A percentile compares a stretch with the other conserved stretches of the same genome.
Evolutionary conservation across 495 filamentous ascomycete species (phyloP).

Genomic region (Acidiella bohemica): DNA sequence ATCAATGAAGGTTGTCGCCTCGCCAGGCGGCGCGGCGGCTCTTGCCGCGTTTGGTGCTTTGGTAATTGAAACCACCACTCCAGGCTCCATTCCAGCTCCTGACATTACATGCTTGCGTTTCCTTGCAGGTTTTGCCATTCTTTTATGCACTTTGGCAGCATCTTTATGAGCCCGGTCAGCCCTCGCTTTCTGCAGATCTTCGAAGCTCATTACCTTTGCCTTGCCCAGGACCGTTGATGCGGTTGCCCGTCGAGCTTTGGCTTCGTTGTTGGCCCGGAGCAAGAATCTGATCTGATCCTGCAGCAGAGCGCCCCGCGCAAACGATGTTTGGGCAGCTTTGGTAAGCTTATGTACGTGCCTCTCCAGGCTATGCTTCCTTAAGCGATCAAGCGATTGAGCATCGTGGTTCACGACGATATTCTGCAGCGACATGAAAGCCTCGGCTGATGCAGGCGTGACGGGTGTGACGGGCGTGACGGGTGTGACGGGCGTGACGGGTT

Average conservation of each 20-base stretch:
- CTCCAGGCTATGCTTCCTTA: constrained; percentile 2
- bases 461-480: constrained; percentile 5
- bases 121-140: constrained; percentile 2
- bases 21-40: neutral
- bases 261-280: constrained; percentile 6
- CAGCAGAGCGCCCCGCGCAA: constrained; percentile 3
- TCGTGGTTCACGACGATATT: constrained; percentile 5
- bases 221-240: constrained; percentile 4
- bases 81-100: neutral
- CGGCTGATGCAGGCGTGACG: constrained; percentile 1
- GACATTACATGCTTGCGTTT: constrained; percentile 1
- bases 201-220: constrained; percentile 9
- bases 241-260: constrained; percentile 6
- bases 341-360: constrained; percentile 10
- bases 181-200: constrained; percentile 5
- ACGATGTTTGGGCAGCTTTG: constrained; percentile 11
- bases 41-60: neutral
- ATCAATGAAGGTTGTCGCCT: neutral
- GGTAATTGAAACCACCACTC: neutral
- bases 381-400: constrained; percentile 3
- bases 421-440: constrained; percentile 1
- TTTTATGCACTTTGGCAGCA: constrained; percentile 4
- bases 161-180: constrained; percentile 4
- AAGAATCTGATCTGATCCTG: constrained; percentile 7
- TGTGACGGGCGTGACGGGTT: constrained; percentile 5